Base-by-base conservation (phyloP, 768 basidiomycete genomes). In the Aureoboletus auriporus region DNA sequence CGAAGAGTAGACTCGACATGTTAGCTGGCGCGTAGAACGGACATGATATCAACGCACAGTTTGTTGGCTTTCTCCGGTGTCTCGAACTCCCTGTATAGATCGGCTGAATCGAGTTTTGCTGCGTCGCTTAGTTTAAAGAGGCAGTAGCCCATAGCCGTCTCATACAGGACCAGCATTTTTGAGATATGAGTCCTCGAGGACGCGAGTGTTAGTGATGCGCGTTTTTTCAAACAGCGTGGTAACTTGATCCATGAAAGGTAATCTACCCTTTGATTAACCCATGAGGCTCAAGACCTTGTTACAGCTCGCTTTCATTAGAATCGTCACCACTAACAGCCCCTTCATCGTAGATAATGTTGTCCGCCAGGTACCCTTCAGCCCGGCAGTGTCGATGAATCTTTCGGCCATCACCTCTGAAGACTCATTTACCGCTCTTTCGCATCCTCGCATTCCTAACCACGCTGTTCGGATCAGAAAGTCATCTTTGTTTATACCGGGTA, bases 81-180 rank as follows among this genome's bases (percentile, higher is more conserved):
- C 71, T 93, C 84, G 61, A 98, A 97, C 69, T 94, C 89, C 72
- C 87, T 84, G 80, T 86, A 89, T 42, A 97, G 70, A 70, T 96
- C 85, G 47, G 86, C 84, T 56, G 82, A 86, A 63, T 85, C 81
- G 45, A 95, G 73, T 74, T 94, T 96, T 47, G 87, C 88, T 35
- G 89, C 75, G 71, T 93, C 86, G 45, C 86, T 85, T 55, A 95
- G 78, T 71, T 96, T 96, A 84, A 99, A 97, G 46, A 99, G 86
- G 75, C 91, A 93, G 77, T 93, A 97, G 70, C 95, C 93, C 70
- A 95, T 82, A 35, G 93, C 82, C 2, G 93, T 93, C 75, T 98
- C 96, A 74, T 93, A 93, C 55, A 99, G 78, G 39, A 98, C 94
- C 70, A 97, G 81, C 93, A 98, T 98, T 52, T 41, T 61, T 67